Conservation (phyloP, 2,329 filamentous ascomycete genomes). For the Parafenestella ontariensis region DNA sequence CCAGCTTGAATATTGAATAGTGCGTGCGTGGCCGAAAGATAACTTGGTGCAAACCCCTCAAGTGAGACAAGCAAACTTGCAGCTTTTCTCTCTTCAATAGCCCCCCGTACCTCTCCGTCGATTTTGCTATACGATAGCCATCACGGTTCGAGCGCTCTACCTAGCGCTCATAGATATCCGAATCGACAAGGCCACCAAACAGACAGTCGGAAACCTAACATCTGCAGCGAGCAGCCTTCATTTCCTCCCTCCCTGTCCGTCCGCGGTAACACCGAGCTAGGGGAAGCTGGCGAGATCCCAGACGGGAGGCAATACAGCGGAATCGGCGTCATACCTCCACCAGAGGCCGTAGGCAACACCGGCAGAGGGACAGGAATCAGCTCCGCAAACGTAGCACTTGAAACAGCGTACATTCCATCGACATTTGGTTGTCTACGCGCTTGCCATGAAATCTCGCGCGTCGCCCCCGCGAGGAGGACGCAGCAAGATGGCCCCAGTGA, state of each 20-base stretch:
- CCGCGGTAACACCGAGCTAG: constrained; percentile 12
- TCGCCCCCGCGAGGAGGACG: constrained; percentile 20
- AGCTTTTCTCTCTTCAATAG: neutral
- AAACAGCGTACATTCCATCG: constrained; percentile 9
- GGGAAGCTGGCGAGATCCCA: constrained; percentile 28
- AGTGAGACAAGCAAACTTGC: too few species aligned
- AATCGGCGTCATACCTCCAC: constrained; percentile 38
- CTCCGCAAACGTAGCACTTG: neutral
- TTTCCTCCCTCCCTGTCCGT: constrained; percentile 1
- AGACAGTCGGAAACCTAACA: neutral
- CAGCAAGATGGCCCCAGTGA: constrained; percentile 37
- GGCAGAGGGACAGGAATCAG: too few species aligned
- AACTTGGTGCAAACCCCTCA: constrained; percentile 5
- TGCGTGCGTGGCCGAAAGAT: constrained; percentile 8
- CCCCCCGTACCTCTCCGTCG: neutral
- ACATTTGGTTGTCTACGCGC: constrained; percentile 1
- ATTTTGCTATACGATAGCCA: too few species aligned
- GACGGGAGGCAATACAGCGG: constrained; percentile 26
- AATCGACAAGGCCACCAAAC: neutral
- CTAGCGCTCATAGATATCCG: neutral
- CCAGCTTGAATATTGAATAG: constrained; percentile 26
- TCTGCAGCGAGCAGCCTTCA: constrained; percentile 3
- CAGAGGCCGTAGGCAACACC: constrained; percentile 7
- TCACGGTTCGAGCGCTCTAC: too few species aligned
- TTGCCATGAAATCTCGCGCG: constrained; percentile 27